A percentile compares a stretch with the other conserved stretches of the same genome.
phyloP scores from a whole-genome alignment of 805 yeast genomes.

The Candida railenensis region DNA sequence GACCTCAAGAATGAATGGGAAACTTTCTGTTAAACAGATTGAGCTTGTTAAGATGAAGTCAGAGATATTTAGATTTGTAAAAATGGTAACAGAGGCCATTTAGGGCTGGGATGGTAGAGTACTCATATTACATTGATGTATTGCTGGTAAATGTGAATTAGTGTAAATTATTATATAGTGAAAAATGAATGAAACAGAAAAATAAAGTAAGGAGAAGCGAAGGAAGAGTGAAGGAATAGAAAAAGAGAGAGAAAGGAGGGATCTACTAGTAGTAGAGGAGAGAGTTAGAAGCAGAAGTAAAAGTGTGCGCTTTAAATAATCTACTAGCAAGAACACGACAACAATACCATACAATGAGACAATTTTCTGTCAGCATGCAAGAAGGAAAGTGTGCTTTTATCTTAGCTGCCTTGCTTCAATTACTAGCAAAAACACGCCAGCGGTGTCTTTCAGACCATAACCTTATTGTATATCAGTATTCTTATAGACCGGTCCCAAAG shows the following conservation, averaged over 20 bases:
- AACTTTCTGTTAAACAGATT: slow-evolving; percentile 33
- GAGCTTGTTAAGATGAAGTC: slow-evolving; percentile 37
- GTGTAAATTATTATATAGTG: slow-evolving; percentile 5
- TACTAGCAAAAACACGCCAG: too few relatives aligned
- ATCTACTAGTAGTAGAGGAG: too few relatives aligned
- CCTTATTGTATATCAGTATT: too few relatives aligned
- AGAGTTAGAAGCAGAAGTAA: too few relatives aligned
- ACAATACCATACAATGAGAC: not conserved
- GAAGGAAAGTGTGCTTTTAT: not conserved
- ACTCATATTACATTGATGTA: not conserved
- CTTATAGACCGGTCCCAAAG: too few relatives aligned
- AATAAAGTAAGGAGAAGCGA: not conserved
- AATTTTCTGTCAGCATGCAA: not conserved
- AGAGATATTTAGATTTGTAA: slow-evolving; percentile 42
- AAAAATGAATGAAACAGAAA: not conserved
- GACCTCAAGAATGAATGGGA: slow-evolving; percentile 40
- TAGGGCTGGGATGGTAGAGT: slow-evolving; percentile 7
- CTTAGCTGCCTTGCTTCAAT: not conserved
- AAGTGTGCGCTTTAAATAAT: too few relatives aligned
- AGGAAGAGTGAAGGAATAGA: too few relatives aligned
- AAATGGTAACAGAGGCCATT: slow-evolving; percentile 34
- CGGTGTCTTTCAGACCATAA: too few relatives aligned
- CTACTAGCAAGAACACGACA: too few relatives aligned
- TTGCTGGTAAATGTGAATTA: not conserved
- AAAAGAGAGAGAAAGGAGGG: too few relatives aligned